Evolutionary conservation across 116 monocot species (phyloP), one percentile per base, ranked within the genome.

Genomic region (Phalaenopsis hybrid): DNA sequence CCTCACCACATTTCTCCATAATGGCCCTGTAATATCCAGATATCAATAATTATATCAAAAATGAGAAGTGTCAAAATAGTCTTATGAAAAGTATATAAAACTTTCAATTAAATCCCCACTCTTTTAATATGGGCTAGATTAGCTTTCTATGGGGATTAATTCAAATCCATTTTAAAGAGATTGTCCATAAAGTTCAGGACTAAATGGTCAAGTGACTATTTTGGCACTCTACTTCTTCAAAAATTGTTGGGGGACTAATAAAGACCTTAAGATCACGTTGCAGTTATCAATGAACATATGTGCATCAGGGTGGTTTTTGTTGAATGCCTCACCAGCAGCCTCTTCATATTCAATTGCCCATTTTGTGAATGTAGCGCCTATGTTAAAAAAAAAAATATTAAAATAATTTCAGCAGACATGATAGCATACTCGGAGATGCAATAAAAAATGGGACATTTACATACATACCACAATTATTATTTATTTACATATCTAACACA

Each of bases 321-420:
- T 77, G 84, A 97, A 97, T 55, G 97, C 97, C 85, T 94, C 94
- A 15, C 99, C 99, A 82, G 99, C 99, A 18, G 99, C 87, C 69
- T 93, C 85, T 79, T 99, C 99, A 88, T 95, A 95, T 85, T 99
- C 99, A 82, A 99, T 99, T 79, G 99, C 99, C 99, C 99, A 99
- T 80, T 99, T 99, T 69, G 99, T 99, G 81, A 79, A 81, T 52
- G 94, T 84, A 79, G 80, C 90, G 69, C 99, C 99, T 94, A 77
- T 41, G 5, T 33, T 51, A 67, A 15, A 44, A n/a, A 81, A 41
- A 52, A 49, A 34, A n/a, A n/a, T n/a, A 20, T 72, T 5, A 55
- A 57, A 55, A 51, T 31, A 57, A 51, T 15, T 2, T 63, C 23
- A 63, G 44, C 31, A 76, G 76, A 80, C 13, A 72, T 6, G 41